Evolutionary conservation across 1,139 yeast genomes (phyloP), one percentile per base, ranked within the genome.

Genomic region (Debaryomycetaceae sp.): DNA sequence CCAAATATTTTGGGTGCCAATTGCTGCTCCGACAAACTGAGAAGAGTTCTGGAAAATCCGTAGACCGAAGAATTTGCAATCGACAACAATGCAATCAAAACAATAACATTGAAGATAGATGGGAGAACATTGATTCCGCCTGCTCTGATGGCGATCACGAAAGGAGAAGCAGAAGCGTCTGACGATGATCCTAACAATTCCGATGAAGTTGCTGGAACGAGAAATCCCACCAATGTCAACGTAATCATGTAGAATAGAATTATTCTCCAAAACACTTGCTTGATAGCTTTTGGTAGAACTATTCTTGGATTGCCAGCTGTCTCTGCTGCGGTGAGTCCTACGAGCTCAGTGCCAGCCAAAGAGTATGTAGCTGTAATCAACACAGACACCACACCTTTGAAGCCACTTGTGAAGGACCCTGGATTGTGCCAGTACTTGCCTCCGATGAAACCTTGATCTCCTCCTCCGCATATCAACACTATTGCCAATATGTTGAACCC

Each of bases 401-500:
- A 78, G 0, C 83, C 85, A 47, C 79, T 68, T 24, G 83, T 79
- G 59, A 85, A 85, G 0, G 87, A 78, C 42, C 85, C 85, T 1
- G 85, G 84, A 37, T 72, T 55, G 46, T 67, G 72, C 85, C 85
- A 82, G 63, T 80, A 72, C 46, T 59, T 65, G 35, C 70, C 82
- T 35, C 86, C 85, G 44, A 65, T 62, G 59, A 66, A 80, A 2
- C 81, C 82, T 45, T 77, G 73, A 36, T 68, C 62, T 31, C 82
- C 80, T 45, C 85, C 89, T 52, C 95, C 95, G 60, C 85, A 79
- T 45, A 79, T 73, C 44, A 84, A 67, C 6, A 83, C 78, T 51
- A 85, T 78, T 44, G 93, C 95, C 39, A 87, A 67, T 47, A 85
- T 80, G 55, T 82, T 78, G 65, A 80, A 86, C 20, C 89, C 91